Base-by-base conservation (phyloP, 2,329 filamentous ascomycete genomes). In the Penicillium sp. region DNA sequence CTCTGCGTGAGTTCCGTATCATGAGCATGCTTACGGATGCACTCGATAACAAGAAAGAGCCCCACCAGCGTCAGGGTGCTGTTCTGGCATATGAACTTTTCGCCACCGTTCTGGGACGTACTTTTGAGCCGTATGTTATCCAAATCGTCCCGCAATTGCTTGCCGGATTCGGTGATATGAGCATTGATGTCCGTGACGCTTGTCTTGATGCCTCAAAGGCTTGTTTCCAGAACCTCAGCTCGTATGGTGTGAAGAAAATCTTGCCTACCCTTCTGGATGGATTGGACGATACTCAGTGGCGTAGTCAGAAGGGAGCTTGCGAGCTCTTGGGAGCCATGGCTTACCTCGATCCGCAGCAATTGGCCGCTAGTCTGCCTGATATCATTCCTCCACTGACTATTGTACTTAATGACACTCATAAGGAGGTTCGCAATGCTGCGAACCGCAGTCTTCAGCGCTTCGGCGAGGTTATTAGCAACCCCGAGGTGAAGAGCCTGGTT, bases 321-420 rank as follows among this genome's bases (percentile, higher is more conserved):
- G 94, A 99, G 71, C 87, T 96, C 23, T 83, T 99, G 13, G 94
- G 94, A 71, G 94, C 94, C 59, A 99, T 99, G 94, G 95, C 94
- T 5, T 99, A 99, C 71, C 84, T 99, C 28, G 94, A 97, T 71
- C 93, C 95, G 7, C 90, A 97, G 62, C 94, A 99, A 72, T 83
- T 99, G 16, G 92, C 94, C 1, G 83, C 89, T 64, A 97, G 92
- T 71, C 79, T 99, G 66, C 94, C 94, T 2, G 92, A 96, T 52
- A 99, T 99, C 64, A 99, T 99, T 63, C 94, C 95, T 23, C 93
- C 95, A 14, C 81, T 99, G 53, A 97, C 95, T 1, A 87, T 89
- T 42, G 94, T 97, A 3, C 79, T 99, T 54, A 99, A 96, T 64
- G 94, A 99, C 78, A 97, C 91, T 67, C 94, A 99, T 78, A 99